These are phyloP conservation scores for Quercus variabilis DNA, from an alignment of 306 rosid genomes.

Conservation along the genomic window DNA sequence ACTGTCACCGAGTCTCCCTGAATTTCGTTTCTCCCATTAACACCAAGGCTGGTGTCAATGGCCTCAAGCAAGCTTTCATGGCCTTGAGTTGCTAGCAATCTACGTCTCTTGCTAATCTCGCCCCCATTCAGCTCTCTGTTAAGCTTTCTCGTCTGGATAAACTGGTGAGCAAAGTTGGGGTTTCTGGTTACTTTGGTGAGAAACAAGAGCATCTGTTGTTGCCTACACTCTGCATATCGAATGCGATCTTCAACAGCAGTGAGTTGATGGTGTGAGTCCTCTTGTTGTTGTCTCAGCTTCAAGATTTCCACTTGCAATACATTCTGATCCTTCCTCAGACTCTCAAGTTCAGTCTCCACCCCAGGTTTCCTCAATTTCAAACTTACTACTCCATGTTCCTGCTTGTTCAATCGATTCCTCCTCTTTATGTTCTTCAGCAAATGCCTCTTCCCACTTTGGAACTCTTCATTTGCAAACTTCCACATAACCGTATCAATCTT, in stretches of 20 bases:
- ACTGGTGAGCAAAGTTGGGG: conserved; percentile 40
- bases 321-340: conserved; percentile 60
- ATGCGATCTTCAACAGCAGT: conserved; percentile 46
- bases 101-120: conserved; percentile 48
- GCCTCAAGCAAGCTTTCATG: conserved; percentile 19
- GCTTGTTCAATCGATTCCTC: conserved; percentile 49
- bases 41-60: conserved; percentile 7
- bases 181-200: conserved; percentile 45
- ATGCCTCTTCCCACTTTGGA: conserved; percentile 80
- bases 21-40: conserved; percentile 29
- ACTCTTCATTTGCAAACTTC: conserved; percentile 94
- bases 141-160: conserved; percentile 39
- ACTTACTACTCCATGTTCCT: conserved; percentile 21
- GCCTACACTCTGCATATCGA: conserved; percentile 48
- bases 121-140: conserved; percentile 45
- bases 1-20: conserved; percentile 24
- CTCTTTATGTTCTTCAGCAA: conserved; percentile 83
- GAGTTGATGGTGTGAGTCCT: conserved; percentile 48
- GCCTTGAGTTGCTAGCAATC: conserved; percentile 39
- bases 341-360: conserved; percentile 55
- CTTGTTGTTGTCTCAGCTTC: conserved; percentile 61
- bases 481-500: conserved; percentile 82
- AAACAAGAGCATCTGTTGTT: conserved; percentile 57
- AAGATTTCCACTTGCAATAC: conserved; percentile 52
- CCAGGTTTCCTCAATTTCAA: conserved; percentile 30